Percentiles rank a stretch among this genome's conserved stretches.
These are phyloP conservation scores for Ricinus communis DNA, from an alignment of 345 rosid species.

Conservation along the genomic window DNA sequence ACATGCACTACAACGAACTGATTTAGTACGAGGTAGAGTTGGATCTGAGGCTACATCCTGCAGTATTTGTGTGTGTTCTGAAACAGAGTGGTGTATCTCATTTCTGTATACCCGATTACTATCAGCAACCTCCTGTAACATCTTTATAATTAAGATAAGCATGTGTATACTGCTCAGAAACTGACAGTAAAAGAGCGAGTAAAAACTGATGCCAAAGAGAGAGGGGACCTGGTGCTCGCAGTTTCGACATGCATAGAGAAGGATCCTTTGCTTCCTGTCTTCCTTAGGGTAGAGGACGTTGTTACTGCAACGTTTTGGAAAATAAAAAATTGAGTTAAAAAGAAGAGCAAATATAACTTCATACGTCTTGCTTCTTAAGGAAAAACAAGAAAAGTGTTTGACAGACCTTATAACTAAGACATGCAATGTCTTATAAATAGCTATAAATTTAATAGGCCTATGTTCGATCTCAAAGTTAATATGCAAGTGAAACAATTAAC, in stretches of 20 bases:
- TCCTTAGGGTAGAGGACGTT: conserved; percentile 66
- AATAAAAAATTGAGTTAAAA: background rate
- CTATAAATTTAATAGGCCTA: too few relatives aligned
- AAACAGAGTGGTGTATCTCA: conserved; percentile 52
- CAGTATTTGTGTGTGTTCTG: conserved; percentile 54
- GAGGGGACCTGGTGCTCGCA: conserved; percentile 65
- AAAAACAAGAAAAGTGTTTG: too few relatives aligned
- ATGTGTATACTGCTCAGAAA: background rate
- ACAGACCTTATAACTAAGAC: too few relatives aligned
- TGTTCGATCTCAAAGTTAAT: too few relatives aligned
- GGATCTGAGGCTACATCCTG: conserved; percentile 65
- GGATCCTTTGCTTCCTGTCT: conserved; percentile 52
- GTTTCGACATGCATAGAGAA: conserved; percentile 68
- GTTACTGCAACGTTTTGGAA: conserved; percentile 41
- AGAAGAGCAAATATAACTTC: too few relatives aligned
- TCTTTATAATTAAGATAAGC: background rate
- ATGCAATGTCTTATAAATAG: too few relatives aligned
- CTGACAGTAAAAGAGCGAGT: background rate
- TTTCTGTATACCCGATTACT: conserved; percentile 55
- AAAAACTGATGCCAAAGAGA: background rate
- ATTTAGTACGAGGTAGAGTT: conserved; percentile 65
- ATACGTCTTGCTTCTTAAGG: too few relatives aligned
- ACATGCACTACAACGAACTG: conserved; percentile 48
- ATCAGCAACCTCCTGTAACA: conserved; percentile 56
- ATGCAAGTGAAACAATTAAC: too few relatives aligned